Evolutionary conservation across 345 rosid species (phyloP).

Genomic region (Populus euphratica): DNA sequence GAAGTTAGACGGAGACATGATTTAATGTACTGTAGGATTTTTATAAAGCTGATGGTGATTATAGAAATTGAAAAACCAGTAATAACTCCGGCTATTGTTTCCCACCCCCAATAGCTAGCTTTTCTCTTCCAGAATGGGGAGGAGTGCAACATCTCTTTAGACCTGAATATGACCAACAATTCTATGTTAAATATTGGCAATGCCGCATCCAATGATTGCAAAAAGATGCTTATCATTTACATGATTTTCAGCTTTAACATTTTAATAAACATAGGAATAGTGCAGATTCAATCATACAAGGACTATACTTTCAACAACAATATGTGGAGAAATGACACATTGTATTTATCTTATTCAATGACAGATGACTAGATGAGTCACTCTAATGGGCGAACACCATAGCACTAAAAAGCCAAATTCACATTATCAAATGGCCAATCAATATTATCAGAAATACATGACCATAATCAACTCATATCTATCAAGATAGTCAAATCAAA

Average conservation of each 20-base stretch:
- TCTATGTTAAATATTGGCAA: not conserved
- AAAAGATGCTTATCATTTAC: not conserved
- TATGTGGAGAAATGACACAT: not conserved
- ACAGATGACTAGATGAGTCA: not conserved
- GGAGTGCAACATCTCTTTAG: constrained; percentile 34
- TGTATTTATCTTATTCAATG: not conserved
- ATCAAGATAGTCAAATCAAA: not conserved
- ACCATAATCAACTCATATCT: not conserved
- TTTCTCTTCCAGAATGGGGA: constrained; percentile 30
- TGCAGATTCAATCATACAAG: not conserved
- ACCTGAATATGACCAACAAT: constrained; percentile 28
- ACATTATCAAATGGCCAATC: not conserved
- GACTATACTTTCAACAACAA: not conserved
- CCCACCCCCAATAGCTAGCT: constrained; percentile 48
- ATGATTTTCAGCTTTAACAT: not conserved
- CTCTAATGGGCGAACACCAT: not conserved
- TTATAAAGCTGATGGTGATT: constrained; percentile 39
- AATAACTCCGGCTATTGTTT: constrained; percentile 47
- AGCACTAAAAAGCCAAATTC: not conserved
- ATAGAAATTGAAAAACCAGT: constrained; percentile 62
- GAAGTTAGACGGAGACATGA: constrained; percentile 31
- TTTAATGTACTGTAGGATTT: constrained; percentile 38
- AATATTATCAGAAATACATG: not conserved
- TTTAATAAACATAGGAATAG: not conserved
- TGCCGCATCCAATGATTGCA: not conserved